Conservation (phyloP, 2,329 filamentous ascomycete species). For the Monosporascus cannonballus region DNA sequence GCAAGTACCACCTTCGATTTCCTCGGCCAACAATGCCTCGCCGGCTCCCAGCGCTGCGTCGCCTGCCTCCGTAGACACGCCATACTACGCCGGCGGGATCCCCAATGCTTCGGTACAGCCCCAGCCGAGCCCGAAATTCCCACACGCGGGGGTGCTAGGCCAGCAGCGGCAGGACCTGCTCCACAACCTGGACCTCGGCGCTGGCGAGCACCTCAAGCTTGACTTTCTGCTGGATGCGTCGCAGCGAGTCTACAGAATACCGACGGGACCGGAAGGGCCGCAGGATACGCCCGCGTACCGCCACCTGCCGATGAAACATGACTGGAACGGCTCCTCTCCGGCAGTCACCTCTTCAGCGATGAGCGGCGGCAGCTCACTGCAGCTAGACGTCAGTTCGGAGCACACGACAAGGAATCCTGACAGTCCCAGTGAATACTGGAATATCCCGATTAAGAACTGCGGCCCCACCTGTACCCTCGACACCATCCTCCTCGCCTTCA, state of each 20-base stretch:
- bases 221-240: slow-evolving; percentile 64
- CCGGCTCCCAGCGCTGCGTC: slow-evolving; percentile 32
- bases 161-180: slow-evolving; percentile 45
- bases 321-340: slow-evolving; percentile 32
- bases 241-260: slow-evolving; percentile 47
- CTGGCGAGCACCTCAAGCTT: slow-evolving; percentile 61
- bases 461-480: slow-evolving; percentile 72
- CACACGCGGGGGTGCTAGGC: slow-evolving; percentile 28
- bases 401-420: slow-evolving; percentile 1
- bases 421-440: slow-evolving; percentile 10
- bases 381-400: slow-evolving; percentile 5
- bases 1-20: slow-evolving; percentile 19
- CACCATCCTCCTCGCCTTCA: slow-evolving; percentile 71
- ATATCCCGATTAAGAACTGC: slow-evolving; percentile 50
- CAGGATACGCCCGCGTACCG: slow-evolving; percentile 39
- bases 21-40: slow-evolving; percentile 28
- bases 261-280: slow-evolving; percentile 41
- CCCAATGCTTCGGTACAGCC: slow-evolving; percentile 3
- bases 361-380: slow-evolving; percentile 3
- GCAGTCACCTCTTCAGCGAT: slow-evolving; percentile 1
- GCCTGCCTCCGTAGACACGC: background rate
- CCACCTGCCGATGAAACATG: slow-evolving; percentile 45
- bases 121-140: slow-evolving; percentile 19
- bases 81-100: background rate
- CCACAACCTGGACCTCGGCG: slow-evolving; percentile 53